Evolutionary conservation across 1,139 yeast genomes (phyloP), one percentile per base, ranked within the genome.

Genomic region (Barnettozyma hawaiiensis): DNA sequence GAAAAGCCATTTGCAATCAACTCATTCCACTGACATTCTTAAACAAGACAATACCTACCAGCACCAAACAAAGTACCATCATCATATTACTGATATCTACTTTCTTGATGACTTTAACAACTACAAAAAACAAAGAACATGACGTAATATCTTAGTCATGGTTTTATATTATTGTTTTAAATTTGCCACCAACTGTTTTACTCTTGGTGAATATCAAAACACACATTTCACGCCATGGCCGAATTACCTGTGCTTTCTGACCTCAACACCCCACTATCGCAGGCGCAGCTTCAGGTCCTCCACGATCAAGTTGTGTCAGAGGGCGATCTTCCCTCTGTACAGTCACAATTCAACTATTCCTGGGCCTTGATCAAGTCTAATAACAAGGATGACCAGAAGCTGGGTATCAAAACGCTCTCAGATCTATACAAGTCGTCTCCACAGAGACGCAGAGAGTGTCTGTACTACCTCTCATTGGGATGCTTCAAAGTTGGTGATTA

Each of bases 291-390:
- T 38, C 80, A 76, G 15, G 75, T 89, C 4, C 73, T 92, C 33
- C 79, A 77, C 48, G 76, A 81, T 55, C 97, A 90, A 55, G 86
- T 87, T 37, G 76, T 80, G 28, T 70, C 83, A 2, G 98, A 94
- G 61, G 81, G 85, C 32, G 95, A 94, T 9, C 69, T 75, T 40
- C 90, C 87, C 1, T 73, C 89, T 0, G 73, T 86, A 0, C 97
- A 87, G 61, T 83, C 96, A 4, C 76, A 80, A 46, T 94, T 94
- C 71, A 94, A 92, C 63, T 86, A 85, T 57, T 95, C 97, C 1
- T 94, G 99, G 98, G 98, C 95, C 1, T 69, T 92, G 42, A 77
- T 94, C 49, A 89, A 89, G 60, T 79, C 95, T 5, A 58, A 64
- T 40, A 67, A 70, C 36, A 70, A 70, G 20, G 71, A 70, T 39